phyloP scores from a whole-genome alignment of 495 filamentous ascomycete genomes.

The Bathelium albidoporum region DNA sequence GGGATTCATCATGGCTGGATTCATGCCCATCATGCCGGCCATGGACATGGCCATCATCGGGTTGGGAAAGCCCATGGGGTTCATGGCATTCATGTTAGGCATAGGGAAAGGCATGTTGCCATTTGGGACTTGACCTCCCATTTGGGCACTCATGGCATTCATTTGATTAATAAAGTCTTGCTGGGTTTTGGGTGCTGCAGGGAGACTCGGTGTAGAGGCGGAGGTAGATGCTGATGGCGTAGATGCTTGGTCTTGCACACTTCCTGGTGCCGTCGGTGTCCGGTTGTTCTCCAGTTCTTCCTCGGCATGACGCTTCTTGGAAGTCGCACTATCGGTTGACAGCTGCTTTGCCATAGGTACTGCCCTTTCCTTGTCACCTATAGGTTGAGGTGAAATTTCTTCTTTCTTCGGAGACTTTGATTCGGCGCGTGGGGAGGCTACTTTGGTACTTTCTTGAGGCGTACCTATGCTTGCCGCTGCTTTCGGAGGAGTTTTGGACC shows the following conservation, averaged over 20 bases:
- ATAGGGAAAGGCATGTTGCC: not conserved
- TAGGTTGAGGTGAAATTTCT: slow-evolving; percentile 13
- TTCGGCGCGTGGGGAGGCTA: not conserved
- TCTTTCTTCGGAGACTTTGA: not conserved
- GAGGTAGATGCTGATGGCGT: slow-evolving; percentile 22
- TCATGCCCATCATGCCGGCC: slow-evolving; percentile 33
- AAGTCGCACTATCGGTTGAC: slow-evolving; percentile 20
- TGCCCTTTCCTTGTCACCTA: not conserved
- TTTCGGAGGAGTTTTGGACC: slow-evolving; percentile 37
- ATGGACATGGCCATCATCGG: slow-evolving; percentile 37
- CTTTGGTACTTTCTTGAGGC: not conserved
- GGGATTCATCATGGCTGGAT: slow-evolving; percentile 27
- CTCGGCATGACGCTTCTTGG: slow-evolving; percentile 76
- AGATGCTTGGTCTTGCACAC: slow-evolving; percentile 30
- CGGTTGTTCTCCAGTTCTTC: slow-evolving; percentile 56
- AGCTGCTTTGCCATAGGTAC: not conserved
- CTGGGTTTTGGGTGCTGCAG: slow-evolving; percentile 24
- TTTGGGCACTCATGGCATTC: slow-evolving; percentile 21
- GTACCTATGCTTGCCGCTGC: not conserved
- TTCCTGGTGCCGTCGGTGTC: slow-evolving; percentile 45
- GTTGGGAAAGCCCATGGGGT: slow-evolving; percentile 25
- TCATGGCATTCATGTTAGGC: slow-evolving; percentile 25
- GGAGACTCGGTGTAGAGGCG: slow-evolving; percentile 10
- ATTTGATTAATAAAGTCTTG: slow-evolving; percentile 26
- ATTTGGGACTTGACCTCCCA: slow-evolving; percentile 17